Base-by-base conservation (phyloP, 2,329 filamentous ascomycete genomes). In the Cladosporium colombiae region DNA sequence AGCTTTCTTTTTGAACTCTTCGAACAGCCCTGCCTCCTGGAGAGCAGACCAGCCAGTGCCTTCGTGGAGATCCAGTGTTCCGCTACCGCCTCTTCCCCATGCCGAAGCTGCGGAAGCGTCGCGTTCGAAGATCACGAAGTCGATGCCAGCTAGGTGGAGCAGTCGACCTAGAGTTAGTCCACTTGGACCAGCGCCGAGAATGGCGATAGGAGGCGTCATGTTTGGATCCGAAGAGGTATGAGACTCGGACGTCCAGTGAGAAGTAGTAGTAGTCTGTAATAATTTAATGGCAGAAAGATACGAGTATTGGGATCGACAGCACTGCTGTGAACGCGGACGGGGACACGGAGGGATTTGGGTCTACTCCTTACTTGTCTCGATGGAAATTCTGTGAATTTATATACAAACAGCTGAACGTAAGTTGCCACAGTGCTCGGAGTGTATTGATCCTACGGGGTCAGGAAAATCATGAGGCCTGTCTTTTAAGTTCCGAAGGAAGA, bases 21-120 rank as follows among this genome's bases (percentile, higher is more conserved):
- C 70, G 33, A 71, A 57, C 3, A 78, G 67, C 4, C 75, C 75
- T 23, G 74, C 73, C 67, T 73, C 69, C 23, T 67, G 55, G 25
- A 77, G 67, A 10, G 74, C 74, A 8, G 71, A 63, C 33, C 75
- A 74, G 2, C 76, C 76, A 13, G 67, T 67, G 2, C 64, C 65
- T 10, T 68, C 56, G 65, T 78, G 76, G 11, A 77, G 58, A 62
- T 78, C 76, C 6, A 77, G 68, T 4, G 72, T 70, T 10, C 76
- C 76, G 13, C 63, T 60, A 40, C 73, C 71, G 65, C 71, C 67
- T 27, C 60, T 14, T 21, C 27, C 57, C 53, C 62, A 62, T n/a
- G 49, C 62, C 27, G 61, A 40, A 11, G 66, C 53, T 1, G 56
- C 31, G 5, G 61, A 50, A 18, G 37, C 37, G 62, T 76, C 74